These are phyloP conservation scores for Fistulinella prunicolor DNA, from an alignment of 768 basidiomycete genomes.

Conservation along the genomic window DNA sequence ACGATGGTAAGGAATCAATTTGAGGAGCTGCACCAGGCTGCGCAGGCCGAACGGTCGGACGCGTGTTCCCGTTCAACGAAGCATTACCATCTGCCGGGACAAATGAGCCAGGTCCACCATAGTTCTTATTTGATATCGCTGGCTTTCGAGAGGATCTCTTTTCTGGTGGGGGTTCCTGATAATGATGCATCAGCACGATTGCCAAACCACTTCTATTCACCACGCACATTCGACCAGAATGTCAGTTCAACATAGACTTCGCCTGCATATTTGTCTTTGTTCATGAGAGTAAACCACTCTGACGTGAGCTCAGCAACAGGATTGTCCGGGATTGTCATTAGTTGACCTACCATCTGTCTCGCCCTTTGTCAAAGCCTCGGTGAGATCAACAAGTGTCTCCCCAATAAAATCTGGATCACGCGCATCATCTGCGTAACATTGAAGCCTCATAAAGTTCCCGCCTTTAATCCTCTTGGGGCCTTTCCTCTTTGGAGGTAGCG, in stretches of 20 bases:
- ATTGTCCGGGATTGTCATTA: not conserved
- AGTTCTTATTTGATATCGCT: conserved; percentile 54
- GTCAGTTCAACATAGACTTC: conserved; percentile 96
- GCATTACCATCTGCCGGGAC: conserved; percentile 45
- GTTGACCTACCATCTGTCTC: conserved; percentile 85
- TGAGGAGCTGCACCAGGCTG: conserved; percentile 36
- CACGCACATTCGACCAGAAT: conserved; percentile 88
- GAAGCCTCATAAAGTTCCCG: conserved; percentile 70
- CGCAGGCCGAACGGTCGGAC: conserved; percentile 4
- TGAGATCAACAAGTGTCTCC: conserved; percentile 83
- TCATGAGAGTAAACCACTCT: conserved; percentile 94
- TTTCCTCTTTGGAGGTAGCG: conserved; percentile 64
- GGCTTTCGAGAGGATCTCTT: conserved; percentile 56
- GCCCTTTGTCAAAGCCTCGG: conserved; percentile 88
- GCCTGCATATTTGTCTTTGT: conserved; percentile 92
- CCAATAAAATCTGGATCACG: conserved; percentile 96
- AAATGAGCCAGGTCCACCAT: conserved; percentile 79
- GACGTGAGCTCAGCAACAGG: conserved; percentile 14
- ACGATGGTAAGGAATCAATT: conserved; percentile 54
- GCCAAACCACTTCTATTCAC: not conserved
- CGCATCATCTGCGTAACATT: conserved; percentile 93
- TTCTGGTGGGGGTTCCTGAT: conserved; percentile 73
- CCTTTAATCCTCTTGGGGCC: conserved; percentile 57
- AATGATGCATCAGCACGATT: conserved; percentile 6
- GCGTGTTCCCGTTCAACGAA: conserved; percentile 24